These are phyloP conservation scores for Leccinum obscurum DNA, from an alignment of 768 basidiomycete genomes.

Conservation along the genomic window DNA sequence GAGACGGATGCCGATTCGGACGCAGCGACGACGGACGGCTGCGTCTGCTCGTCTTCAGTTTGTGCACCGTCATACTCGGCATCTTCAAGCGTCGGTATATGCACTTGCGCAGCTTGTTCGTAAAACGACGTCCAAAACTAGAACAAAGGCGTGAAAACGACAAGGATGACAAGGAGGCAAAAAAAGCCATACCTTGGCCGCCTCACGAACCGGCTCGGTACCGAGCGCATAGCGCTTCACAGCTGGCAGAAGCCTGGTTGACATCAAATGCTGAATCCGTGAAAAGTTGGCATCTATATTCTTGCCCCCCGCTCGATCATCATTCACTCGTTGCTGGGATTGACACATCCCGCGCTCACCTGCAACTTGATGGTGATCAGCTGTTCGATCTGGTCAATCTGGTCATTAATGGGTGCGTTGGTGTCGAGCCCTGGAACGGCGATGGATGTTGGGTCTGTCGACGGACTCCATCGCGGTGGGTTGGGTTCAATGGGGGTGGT, in stretches of 20 bases:
- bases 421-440: conserved; percentile 72
- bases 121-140: conserved; percentile 98
- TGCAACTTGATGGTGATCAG: conserved; percentile 90
- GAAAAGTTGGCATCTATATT: conserved; percentile 94
- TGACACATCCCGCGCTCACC: conserved; percentile 39
- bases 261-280: conserved; percentile 81
- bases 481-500: conserved; percentile 55
- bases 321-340: conserved; percentile 7
- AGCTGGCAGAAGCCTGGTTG: conserved; percentile 78
- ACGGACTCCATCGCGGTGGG: conserved; percentile 67
- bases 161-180: not conserved
- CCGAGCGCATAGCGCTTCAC: conserved; percentile 88
- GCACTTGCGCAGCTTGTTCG: conserved; percentile 88
- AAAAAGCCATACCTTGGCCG: conserved; percentile 64
- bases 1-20: conserved; percentile 18
- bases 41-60: conserved; percentile 45
- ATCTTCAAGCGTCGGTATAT: conserved; percentile 74
- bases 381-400: conserved; percentile 95
- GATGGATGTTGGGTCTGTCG: conserved; percentile 61
- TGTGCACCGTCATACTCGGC: conserved; percentile 59
- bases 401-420: conserved; percentile 67
- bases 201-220: conserved; percentile 86
- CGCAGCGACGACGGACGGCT: conserved; percentile 23
- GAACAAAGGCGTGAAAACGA: not conserved
- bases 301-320: conserved; percentile 38